Conservation (phyloP, 441 rosid genomes). For the Bruguiera hainesii region DNA sequence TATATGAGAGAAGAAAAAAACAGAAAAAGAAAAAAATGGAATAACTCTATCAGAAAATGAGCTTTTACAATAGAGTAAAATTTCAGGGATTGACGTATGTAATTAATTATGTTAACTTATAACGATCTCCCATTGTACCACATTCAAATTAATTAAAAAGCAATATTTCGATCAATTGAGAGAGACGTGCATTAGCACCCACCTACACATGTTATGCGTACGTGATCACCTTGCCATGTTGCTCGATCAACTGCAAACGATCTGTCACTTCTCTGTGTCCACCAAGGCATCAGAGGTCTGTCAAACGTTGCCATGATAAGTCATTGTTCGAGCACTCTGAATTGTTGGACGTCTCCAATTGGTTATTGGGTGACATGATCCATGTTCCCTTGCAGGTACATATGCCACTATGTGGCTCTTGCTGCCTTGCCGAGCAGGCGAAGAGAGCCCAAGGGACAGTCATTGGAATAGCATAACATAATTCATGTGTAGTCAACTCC, state of each 20-base stretch:
- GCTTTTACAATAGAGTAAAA: too few relatives aligned
- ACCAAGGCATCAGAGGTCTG: conserved; percentile 17
- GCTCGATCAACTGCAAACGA: conserved; percentile 8
- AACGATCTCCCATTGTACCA: not conserved
- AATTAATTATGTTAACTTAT: not conserved
- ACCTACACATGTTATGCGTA: not conserved
- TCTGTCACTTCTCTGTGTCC: conserved; percentile 19
- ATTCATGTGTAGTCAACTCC: not conserved
- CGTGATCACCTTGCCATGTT: not conserved
- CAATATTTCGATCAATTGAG: not conserved
- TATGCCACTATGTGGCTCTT: not conserved
- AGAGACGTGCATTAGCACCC: not conserved
- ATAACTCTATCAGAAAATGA: too few relatives aligned
- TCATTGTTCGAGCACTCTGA: conserved; percentile 8
- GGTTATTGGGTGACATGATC: conserved; percentile 6
- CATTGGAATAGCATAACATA: not conserved
- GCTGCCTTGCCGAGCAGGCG: not conserved
- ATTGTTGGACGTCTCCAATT: conserved; percentile 3
- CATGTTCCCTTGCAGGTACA: conserved; percentile 9
- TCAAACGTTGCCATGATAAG: conserved; percentile 18
- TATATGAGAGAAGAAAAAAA: too few relatives aligned
- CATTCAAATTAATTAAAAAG: not conserved
- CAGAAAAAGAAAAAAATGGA: too few relatives aligned
- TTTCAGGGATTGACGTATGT: too few relatives aligned
- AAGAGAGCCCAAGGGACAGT: not conserved